Base-by-base conservation (phyloP, 2,329 filamentous ascomycete species). In the Ramularia endophylla region DNA sequence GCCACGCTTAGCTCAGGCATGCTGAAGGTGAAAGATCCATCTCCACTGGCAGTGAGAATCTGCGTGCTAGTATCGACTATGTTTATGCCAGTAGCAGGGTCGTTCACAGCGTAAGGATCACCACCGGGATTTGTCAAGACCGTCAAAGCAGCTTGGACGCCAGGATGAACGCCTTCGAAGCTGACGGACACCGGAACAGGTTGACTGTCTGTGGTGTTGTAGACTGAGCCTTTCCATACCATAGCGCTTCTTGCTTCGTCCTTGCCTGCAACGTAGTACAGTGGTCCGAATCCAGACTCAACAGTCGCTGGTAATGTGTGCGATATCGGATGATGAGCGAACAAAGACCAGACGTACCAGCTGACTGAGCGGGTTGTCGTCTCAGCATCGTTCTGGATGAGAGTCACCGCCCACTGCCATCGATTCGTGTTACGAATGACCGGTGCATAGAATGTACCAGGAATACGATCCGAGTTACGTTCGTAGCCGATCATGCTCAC, bases 401-500 rank as follows among this genome's bases (percentile, higher is more conserved):
- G 47, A 2, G 60, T 61, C 8, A 64, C 62, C 9, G 36, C 32
- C 52, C 51, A 54, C 17, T 55, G 49, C 31, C 35, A 52, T 12
- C 43, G 38, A 38, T 55, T 52, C 30, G 53, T 40, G 29, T 56
- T 53, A 15, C 50, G 43, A 22, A 55, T 37, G 7, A 51, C 48
- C 2, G 53, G 52, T 19, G 50, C 66, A 43, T 75, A 77, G 39
- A 70, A 66, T 2, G 71, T 69, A 3, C 72, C 73, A 1, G 70
- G 68, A 28, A 80, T 68, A 8, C 31, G 31, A 51, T 80, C 75
- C 2, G 69, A 67, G 58, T 83, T 83, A 38, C 79, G 70, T 66
- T 84, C 80, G 30, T 76, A 75, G 12, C 78, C 75, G 47, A 83
- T 69, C 13, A 83, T 64, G 41, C 74, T 78, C 6, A 83, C 69